Evolutionary conservation across 495 filamentous ascomycete genomes (phyloP), one percentile per base, ranked within the genome.

Genomic region (Aeminium ludgeri): DNA sequence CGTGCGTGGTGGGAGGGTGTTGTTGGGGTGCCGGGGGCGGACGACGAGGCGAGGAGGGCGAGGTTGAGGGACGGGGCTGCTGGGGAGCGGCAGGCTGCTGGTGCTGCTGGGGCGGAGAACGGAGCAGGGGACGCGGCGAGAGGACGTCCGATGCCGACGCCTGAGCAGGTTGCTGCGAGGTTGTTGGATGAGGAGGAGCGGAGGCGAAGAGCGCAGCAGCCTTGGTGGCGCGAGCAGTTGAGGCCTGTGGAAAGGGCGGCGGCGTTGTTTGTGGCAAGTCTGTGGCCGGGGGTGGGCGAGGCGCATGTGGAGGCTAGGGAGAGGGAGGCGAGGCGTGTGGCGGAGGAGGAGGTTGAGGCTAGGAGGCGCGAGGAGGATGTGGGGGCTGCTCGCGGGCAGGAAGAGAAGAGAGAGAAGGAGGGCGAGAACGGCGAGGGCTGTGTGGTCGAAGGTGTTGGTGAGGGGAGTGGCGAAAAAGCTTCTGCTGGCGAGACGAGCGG

Each of bases 231-330:
- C 48, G 62, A 76, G 30, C 66, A 67, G 23, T 51, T 80, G 10
- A 64, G 81, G 47, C 63, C 74, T 11, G 56, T 71, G 10, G 86
- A 92, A 55, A 70, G 84, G 38, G 78, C 80, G 11, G 55, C 80
- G n/a, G 71, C 85, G 11, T 62, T 94, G 23, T 87, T 94, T 51
- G 57, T 93, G 28, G 83, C 84, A 5, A 89, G 81, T 59, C 62
- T 94, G 38, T 73, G 83, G 20, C 86, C 86, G 0, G 86, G 86
- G 6, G 66, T 93, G 11, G 82, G 84, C 0, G 86, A 93, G 57
- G 61, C 82, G 33, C 80, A 89, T 52, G 82, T 92, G 34, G 67
- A 69, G 44, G 76, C 73, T 28, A 65, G 76, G 29, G 76, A 80
- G 51, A 72, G 28, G 34, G 54, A 48, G 36, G 43, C 41, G 36